These are phyloP conservation scores for Microsporum ferrugineum DNA, from an alignment of 2,329 filamentous ascomycete genomes.

Conservation along the genomic window DNA sequence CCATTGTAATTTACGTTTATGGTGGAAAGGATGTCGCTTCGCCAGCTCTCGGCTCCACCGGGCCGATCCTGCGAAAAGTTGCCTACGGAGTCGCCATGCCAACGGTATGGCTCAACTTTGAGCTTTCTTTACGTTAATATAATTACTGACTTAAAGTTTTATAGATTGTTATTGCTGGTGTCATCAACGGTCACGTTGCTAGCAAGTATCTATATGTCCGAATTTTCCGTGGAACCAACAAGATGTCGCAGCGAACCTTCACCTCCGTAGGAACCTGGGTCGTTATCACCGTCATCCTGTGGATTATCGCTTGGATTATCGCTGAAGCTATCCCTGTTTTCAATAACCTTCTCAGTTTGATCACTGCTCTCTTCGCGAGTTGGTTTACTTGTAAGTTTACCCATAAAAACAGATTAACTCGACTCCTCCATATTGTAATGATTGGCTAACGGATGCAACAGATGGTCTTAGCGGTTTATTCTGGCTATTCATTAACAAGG, in stretches of 20 bases:
- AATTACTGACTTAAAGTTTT: not conserved
- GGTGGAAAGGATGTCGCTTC: slow-evolving; percentile 50
- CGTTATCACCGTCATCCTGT: slow-evolving; percentile 43
- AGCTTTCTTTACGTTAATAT: not conserved
- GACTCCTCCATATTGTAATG: not conserved
- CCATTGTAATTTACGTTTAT: slow-evolving; percentile 57
- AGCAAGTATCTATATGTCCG: slow-evolving; percentile 56
- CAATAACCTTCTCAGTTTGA: slow-evolving; percentile 53
- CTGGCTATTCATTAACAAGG: slow-evolving; percentile 40
- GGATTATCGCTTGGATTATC: slow-evolving; percentile 55
- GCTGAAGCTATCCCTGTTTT: slow-evolving; percentile 60
- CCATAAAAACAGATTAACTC: not conserved
- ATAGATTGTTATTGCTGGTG: slow-evolving; percentile 55
- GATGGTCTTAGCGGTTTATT: slow-evolving; percentile 35
- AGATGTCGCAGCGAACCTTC: slow-evolving; percentile 41
- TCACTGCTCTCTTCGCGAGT: slow-evolving; percentile 51
- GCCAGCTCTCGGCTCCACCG: slow-evolving; percentile 55
- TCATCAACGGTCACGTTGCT: slow-evolving; percentile 58
- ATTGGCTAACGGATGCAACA: not conserved
- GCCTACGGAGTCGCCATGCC: slow-evolving; percentile 59
- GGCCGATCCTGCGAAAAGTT: slow-evolving; percentile 46
- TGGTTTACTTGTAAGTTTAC: slow-evolving; percentile 50
- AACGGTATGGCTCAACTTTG: slow-evolving; percentile 33
- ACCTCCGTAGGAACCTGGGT: slow-evolving; percentile 48
- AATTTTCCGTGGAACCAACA: slow-evolving; percentile 49